These are phyloP conservation scores for Pyrus hybrid DNA, from an alignment of 331 rosid genomes.

Conservation along the genomic window DNA sequence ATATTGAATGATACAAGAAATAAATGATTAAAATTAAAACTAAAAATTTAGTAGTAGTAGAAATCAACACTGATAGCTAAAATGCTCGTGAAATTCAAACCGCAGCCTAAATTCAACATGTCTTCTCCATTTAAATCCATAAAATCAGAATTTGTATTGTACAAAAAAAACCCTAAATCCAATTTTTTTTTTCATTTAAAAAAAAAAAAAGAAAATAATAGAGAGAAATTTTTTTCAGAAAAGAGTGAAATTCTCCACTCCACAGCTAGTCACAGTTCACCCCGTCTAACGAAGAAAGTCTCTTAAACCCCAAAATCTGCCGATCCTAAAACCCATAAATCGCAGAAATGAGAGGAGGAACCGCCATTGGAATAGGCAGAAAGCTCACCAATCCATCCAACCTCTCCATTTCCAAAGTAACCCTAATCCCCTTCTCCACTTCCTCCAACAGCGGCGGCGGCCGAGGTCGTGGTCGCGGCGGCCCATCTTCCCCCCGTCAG, in stretches of 20 bases:
- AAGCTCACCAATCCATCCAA: conserved; percentile 28
- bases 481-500: conserved; percentile 3
- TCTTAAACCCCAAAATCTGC: not conserved
- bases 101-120: too few species aligned
- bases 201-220: not conserved
- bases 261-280: not conserved
- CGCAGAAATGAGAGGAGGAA: conserved; percentile 51
- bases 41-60: too few species aligned
- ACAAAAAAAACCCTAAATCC: too few species aligned
- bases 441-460: conserved; percentile 37
- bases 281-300: not conserved
- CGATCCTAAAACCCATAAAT: not conserved
- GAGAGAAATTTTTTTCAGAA: too few species aligned
- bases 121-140: too few species aligned
- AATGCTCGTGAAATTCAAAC: too few species aligned
- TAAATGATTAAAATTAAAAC: too few species aligned
- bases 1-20: too few species aligned
- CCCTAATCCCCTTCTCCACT: conserved; percentile 61
- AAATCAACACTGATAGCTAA: too few species aligned
- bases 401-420: conserved; percentile 34
- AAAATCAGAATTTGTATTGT: too few species aligned
- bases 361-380: conserved; percentile 49
- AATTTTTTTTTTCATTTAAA: too few species aligned
- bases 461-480: conserved; percentile 45
- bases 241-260: not conserved